Evolutionary conservation across 148 eudicot species (phyloP), one percentile per base, ranked within the genome.

Genomic region (Camellia lanceoleosa): DNA sequence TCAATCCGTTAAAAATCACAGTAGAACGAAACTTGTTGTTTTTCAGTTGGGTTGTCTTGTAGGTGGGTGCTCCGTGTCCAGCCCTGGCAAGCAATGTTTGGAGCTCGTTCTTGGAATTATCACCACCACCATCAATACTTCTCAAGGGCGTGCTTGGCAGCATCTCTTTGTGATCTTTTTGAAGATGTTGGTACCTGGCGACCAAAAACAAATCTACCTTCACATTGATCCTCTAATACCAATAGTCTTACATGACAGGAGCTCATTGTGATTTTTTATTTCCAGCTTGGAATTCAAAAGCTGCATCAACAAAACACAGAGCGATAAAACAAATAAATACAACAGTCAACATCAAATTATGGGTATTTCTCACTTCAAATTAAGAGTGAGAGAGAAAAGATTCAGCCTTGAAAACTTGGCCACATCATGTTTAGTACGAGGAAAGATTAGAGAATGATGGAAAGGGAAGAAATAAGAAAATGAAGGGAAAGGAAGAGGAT

Each of bases 131-230:
- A 43, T 77, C 77, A 77, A 77, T 61, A 75, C 4, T 80, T 67
- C 23, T 75, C 23, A 55, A 49, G 51, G 49, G 44, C 9, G 47
- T 16, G n/a, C 10, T 70, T 18, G 20, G 42, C 51, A 75, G 78
- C 63, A 42, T 59, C 63, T 76, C 81, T 61, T 93, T 18, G 76
- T 49, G 41, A 83, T 67, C 77, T 84, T 90, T 86, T 90, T 15
- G 94, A 76, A 16, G 89, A 67, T 68, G 86, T 19, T 68, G 92
- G 87, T 47, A 88, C 68, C 80, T 92, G 87, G 62, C 95, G 92
- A 38, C 91, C 92, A 86, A 80, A 96, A 68, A 96, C 97, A 83
- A 96, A 96, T 85, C 85, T 93, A 80, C 99, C 99, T 74, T 96
- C 94, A 79, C 92, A 91, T 30, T 60, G 86, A 77, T 96, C 99